phyloP scores from a whole-genome alignment of 140 eudicot species.

The Erigeron philadelphicus region DNA sequence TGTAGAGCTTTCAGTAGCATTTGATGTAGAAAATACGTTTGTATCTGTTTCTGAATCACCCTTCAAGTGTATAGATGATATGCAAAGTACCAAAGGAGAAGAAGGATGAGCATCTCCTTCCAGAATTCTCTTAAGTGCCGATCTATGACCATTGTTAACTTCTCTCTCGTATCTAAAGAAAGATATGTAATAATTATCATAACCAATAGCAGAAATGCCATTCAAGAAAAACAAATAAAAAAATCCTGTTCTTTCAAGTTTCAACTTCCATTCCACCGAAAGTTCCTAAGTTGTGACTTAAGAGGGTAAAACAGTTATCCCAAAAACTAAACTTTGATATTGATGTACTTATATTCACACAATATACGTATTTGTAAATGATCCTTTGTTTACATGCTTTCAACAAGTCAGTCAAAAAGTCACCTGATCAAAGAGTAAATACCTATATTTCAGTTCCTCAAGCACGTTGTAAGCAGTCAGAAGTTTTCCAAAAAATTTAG shows the following conservation, averaged over 20 bases:
- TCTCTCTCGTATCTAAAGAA: slow-evolving; percentile 76
- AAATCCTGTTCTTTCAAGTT: too few species aligned
- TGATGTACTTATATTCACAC: too few species aligned
- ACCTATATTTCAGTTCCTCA: slow-evolving; percentile 90
- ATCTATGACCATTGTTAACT: slow-evolving; percentile 82
- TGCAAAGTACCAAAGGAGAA: slow-evolving; percentile 74
- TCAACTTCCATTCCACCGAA: too few species aligned
- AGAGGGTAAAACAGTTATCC: too few species aligned
- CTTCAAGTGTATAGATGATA: slow-evolving; percentile 52
- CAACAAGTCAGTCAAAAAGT: neutral
- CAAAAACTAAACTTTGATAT: too few species aligned
- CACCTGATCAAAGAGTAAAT: slow-evolving; percentile 9
- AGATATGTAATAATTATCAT: neutral
- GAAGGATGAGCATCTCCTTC: slow-evolving; percentile 93
- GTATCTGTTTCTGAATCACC: slow-evolving; percentile 20
- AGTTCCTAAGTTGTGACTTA: too few species aligned
- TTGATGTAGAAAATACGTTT: slow-evolving; percentile 31
- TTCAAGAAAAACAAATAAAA: too few species aligned
- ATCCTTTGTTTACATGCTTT: neutral
- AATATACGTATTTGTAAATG: neutral
- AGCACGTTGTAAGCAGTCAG: slow-evolving; percentile 60
- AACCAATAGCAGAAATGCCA: neutral
- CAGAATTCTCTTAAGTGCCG: slow-evolving; percentile 75
- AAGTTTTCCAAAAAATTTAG: slow-evolving; percentile 50
- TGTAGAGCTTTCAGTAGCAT: slow-evolving; percentile 26